Evolutionary conservation across 331 rosid species (phyloP).

Genomic region (Telfairia occidentalis): DNA sequence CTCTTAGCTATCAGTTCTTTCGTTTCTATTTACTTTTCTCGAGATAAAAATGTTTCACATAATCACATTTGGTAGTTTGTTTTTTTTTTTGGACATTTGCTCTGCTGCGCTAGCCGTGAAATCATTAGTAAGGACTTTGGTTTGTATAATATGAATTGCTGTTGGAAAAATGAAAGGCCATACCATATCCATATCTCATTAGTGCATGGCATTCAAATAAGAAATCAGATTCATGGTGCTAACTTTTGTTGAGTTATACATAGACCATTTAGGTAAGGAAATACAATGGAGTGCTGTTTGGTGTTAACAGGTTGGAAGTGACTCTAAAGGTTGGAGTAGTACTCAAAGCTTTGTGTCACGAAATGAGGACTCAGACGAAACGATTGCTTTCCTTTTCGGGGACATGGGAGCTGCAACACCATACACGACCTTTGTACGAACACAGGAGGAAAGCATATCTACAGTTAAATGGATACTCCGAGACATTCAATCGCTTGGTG

Average conservation of each 20-base stretch:
- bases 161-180: background rate
- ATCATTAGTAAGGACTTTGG: background rate
- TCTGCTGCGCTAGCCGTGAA: background rate
- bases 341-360: conserved; percentile 58
- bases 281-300: background rate
- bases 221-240: background rate
- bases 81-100: too few relatives aligned
- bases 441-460: conserved; percentile 76
- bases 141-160: background rate
- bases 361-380: conserved; percentile 61
- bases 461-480: conserved; percentile 85
- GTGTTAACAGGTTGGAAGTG: conserved; percentile 64
- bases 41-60: too few relatives aligned
- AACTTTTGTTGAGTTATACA: background rate
- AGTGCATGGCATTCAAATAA: background rate
- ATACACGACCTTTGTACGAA: conserved; percentile 59
- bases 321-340: conserved; percentile 65
- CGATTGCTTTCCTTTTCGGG: conserved; percentile 76
- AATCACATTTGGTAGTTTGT: too few relatives aligned
- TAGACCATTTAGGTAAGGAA: background rate
- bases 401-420: conserved; percentile 86
- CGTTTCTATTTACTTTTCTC: too few relatives aligned
- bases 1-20: too few relatives aligned
- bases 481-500: conserved; percentile 66
- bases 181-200: background rate